Percentiles rank a stretch among this genome's conserved stretches.
Conservation (phyloP, 2,329 filamentous ascomycete species). For the Stylonectria norvegica region DNA sequence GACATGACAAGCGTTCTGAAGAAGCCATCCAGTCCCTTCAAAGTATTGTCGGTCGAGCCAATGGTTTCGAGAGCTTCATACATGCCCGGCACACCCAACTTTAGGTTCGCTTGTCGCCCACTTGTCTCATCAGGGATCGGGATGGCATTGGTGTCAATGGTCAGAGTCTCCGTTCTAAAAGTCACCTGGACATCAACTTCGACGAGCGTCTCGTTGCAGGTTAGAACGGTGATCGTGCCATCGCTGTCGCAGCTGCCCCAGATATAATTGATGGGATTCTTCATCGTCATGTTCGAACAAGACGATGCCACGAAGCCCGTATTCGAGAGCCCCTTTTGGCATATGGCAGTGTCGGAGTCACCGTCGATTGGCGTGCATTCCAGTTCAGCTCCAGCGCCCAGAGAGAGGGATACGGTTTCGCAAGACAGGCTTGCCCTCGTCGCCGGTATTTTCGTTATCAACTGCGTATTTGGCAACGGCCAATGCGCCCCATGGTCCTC, state of each 20-base stretch:
- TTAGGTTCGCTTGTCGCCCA: slow-evolving; percentile 13
- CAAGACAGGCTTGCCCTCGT: slow-evolving; percentile 19
- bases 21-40: slow-evolving; percentile 25
- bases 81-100: slow-evolving; percentile 14
- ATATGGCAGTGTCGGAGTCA: slow-evolving; percentile 16
- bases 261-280: slow-evolving; percentile 22
- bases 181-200: slow-evolving; percentile 20
- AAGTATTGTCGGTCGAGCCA: slow-evolving; percentile 12
- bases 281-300: slow-evolving; percentile 17
- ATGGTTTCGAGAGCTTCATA: slow-evolving; percentile 18
- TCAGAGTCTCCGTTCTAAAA: slow-evolving; percentile 23
- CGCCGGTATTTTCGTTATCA: slow-evolving; percentile 19
- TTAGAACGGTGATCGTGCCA: slow-evolving; percentile 19
- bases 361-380: slow-evolving; percentile 18
- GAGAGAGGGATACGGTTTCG: slow-evolving; percentile 14
- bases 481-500: slow-evolving; percentile 13
- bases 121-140: slow-evolving; percentile 17
- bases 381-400: slow-evolving; percentile 14
- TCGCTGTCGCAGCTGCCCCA: slow-evolving; percentile 25
- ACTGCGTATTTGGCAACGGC: slow-evolving; percentile 22
- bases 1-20: slow-evolving; percentile 26
- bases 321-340: slow-evolving; percentile 11
- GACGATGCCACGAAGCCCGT: slow-evolving; percentile 22
- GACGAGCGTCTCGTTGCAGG: slow-evolving; percentile 25
- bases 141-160: slow-evolving; percentile 20